Conservation (phyloP, 805 yeast species). For the Cyberlindnera euphorbiae region DNA sequence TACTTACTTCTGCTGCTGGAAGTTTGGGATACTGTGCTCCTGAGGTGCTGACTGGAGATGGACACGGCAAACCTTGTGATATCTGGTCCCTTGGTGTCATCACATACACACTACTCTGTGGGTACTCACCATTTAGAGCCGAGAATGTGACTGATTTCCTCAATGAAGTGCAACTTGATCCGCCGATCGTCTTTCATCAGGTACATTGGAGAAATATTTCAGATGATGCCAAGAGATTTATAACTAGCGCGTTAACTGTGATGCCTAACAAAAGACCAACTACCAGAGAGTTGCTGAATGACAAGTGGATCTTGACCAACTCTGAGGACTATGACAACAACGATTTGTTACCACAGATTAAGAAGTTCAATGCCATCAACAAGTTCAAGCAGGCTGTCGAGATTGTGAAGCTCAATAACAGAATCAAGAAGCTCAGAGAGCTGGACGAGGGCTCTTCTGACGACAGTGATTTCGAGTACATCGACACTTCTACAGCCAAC, state of each 20-base stretch:
- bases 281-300: constrained; percentile 55
- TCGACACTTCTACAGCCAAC: constrained; percentile 6
- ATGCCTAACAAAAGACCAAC: constrained; percentile 69
- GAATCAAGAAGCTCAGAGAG: constrained; percentile 65
- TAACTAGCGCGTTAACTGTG: constrained; percentile 61
- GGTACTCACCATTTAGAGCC: constrained; percentile 87
- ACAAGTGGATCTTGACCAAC: constrained; percentile 68
- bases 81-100: constrained; percentile 95
- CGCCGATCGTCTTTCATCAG: constrained; percentile 79
- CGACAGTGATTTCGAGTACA: constrained; percentile 20
- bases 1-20: constrained; percentile 74
- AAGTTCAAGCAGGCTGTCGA: constrained; percentile 85
- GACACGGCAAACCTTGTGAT: constrained; percentile 95
- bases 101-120: constrained; percentile 83
- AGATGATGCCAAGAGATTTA: constrained; percentile 74
- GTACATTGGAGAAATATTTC: constrained; percentile 84
- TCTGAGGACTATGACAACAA: constrained; percentile 39
- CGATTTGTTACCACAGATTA: constrained; percentile 78
- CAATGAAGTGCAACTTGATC: constrained; percentile 65
- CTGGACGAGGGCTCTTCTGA: constrained; percentile 43
- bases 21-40: constrained; percentile 98
- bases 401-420: constrained; percentile 74
- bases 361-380: constrained; percentile 75
- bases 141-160: constrained; percentile 79
- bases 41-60: constrained; percentile 73